Conservation (phyloP, 2,329 filamentous ascomycete species). For the Sporothrix mexicana region DNA sequence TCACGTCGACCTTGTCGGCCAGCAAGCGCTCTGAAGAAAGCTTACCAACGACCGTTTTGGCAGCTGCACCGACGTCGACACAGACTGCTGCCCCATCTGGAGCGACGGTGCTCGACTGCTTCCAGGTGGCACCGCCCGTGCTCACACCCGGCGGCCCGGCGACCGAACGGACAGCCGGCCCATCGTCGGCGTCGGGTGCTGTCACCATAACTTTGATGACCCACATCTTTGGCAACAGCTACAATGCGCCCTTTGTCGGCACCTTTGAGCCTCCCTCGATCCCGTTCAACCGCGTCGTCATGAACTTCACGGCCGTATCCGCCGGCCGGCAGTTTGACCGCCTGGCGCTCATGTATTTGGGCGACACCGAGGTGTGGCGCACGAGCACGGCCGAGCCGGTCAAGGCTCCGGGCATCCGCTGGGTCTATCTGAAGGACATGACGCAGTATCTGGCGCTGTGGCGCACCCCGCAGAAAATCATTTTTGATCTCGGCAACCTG, state of each 20-base stretch:
- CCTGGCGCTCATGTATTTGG: slow-evolving; percentile 75
- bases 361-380: slow-evolving; percentile 79
- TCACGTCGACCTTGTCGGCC: background rate
- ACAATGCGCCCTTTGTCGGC: slow-evolving; percentile 74
- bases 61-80: slow-evolving; percentile 38
- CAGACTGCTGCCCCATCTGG: slow-evolving; percentile 14
- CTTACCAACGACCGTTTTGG: slow-evolving; percentile 21
- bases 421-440: slow-evolving; percentile 81
- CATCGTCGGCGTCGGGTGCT: slow-evolving; percentile 38
- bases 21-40: slow-evolving; percentile 26
- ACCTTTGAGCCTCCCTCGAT: slow-evolving; percentile 70
- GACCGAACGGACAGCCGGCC: slow-evolving; percentile 35
- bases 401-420: slow-evolving; percentile 67
- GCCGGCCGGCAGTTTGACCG: slow-evolving; percentile 77
- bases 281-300: slow-evolving; percentile 73
- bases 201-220: slow-evolving; percentile 69
- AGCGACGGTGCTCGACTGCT: slow-evolving; percentile 61
- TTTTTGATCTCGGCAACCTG: slow-evolving; percentile 80
- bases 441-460: slow-evolving; percentile 73
- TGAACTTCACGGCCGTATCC: slow-evolving; percentile 77
- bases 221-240: slow-evolving; percentile 73
- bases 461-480: slow-evolving; percentile 71
- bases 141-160: slow-evolving; percentile 54
- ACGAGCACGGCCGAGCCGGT: slow-evolving; percentile 84
- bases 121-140: slow-evolving; percentile 73